Evolutionary conservation across 129 eudicot species (phyloP).

Genomic region (Ambrosia trifida): DNA sequence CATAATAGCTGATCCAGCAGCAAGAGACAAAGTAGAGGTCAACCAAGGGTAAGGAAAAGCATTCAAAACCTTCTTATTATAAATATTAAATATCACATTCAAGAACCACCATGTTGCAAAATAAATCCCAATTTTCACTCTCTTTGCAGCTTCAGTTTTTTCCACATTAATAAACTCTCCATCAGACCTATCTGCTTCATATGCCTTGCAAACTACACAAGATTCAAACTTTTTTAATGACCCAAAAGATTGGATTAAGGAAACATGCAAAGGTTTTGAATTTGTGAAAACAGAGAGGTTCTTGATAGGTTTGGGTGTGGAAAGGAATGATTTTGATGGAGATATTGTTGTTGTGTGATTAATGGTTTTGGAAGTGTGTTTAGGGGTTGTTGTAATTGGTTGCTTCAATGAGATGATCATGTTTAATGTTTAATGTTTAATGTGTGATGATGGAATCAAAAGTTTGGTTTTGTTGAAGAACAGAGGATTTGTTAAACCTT

Average conservation of each 20-base stretch:
- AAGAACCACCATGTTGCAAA: constrained; percentile 75
- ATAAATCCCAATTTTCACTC: constrained; percentile 55
- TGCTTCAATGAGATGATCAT: constrained; percentile 58
- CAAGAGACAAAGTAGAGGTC: constrained; percentile 63
- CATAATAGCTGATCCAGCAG: constrained; percentile 69
- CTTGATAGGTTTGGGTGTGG: neutral
- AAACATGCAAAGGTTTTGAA: constrained; percentile 38
- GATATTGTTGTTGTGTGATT: constrained; percentile 29
- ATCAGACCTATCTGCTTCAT: constrained; percentile 54
- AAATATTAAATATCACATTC: constrained; percentile 63
- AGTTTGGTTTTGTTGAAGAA: constrained; percentile 4
- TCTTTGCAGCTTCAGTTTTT: constrained; percentile 44
- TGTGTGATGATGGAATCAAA: neutral
- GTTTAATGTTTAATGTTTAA: constrained; percentile 30
- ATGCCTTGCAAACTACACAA: constrained; percentile 39
- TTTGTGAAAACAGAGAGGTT: constrained; percentile 18
- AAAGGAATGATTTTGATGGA: constrained; percentile 30
- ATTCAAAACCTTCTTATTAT: constrained; percentile 67
- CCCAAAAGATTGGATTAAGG: constrained; percentile 38
- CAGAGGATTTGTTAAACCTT: neutral
- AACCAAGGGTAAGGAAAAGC: constrained; percentile 75
- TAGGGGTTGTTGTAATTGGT: constrained; percentile 22
- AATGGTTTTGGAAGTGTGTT: constrained; percentile 18
- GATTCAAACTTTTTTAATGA: neutral
- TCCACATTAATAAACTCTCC: constrained; percentile 18